Evolutionary conservation across 2,329 filamentous ascomycete species (phyloP).

Genomic region (Aspergillus brunneoviolaceus): DNA sequence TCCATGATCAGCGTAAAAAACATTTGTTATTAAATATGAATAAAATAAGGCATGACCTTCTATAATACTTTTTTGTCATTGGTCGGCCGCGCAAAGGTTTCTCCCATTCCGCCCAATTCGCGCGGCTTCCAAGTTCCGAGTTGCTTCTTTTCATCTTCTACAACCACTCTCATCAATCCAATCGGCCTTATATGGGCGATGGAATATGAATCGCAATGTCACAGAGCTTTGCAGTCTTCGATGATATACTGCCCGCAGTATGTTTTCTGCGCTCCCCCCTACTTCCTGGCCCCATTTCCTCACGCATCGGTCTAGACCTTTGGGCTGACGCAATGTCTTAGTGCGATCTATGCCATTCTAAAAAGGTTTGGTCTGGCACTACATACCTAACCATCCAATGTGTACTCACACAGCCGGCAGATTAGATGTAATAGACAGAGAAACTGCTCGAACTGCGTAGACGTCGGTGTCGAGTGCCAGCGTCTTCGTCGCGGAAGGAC

Average conservation of each 20-base stretch:
- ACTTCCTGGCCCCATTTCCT: background rate
- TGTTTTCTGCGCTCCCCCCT: background rate
- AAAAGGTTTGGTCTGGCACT: background rate
- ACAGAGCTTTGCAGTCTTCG: background rate
- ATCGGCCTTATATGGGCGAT: too few relatives aligned
- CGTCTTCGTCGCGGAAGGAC: background rate
- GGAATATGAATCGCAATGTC: background rate
- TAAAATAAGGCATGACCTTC: too few relatives aligned
- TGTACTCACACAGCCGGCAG: background rate
- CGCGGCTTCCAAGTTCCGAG: too few relatives aligned
- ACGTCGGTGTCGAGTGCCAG: background rate
- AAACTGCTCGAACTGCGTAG: background rate
- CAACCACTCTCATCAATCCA: too few relatives aligned
- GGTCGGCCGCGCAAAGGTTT: too few relatives aligned
- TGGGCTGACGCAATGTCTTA: background rate
- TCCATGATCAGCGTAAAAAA: too few relatives aligned
- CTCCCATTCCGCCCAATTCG: too few relatives aligned
- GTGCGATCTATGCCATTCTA: background rate
- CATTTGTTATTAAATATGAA: too few relatives aligned
- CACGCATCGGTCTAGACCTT: background rate
- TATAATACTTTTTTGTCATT: too few relatives aligned
- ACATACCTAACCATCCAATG: background rate
- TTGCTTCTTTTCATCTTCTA: too few relatives aligned
- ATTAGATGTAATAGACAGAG: background rate
- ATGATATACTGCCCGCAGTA: background rate